These are phyloP conservation scores for Thermomucor indicae-seudaticae DNA, from an alignment of 371 early-diverging fungal species.

Conservation along the genomic window DNA sequence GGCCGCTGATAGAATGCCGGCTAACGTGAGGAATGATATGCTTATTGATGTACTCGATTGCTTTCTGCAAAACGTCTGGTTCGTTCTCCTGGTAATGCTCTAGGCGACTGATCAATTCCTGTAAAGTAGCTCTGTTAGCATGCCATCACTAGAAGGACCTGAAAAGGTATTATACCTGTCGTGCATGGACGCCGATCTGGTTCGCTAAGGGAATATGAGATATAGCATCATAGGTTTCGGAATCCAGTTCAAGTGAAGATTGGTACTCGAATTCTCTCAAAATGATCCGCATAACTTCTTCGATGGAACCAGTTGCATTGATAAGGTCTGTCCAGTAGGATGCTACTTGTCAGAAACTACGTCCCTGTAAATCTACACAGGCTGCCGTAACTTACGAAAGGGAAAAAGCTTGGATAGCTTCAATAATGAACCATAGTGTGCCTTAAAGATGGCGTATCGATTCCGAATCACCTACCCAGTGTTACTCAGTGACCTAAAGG, in stretches of 20 bases:
- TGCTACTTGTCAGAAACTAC: neutral
- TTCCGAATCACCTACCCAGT: constrained; percentile 50
- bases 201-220: constrained; percentile 63
- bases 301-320: constrained; percentile 61
- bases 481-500: neutral
- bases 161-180: constrained; percentile 25
- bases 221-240: constrained; percentile 62
- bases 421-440: constrained; percentile 59
- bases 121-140: constrained; percentile 1
- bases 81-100: constrained; percentile 61
- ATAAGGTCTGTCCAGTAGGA: constrained; percentile 44
- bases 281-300: constrained; percentile 61
- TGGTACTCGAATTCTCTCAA: constrained; percentile 67
- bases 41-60: constrained; percentile 53
- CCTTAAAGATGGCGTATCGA: constrained; percentile 62
- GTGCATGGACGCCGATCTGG: constrained; percentile 62
- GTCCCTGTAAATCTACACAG: neutral
- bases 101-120: constrained; percentile 58
- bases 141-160: too few relatives aligned
- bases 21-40: constrained; percentile 52
- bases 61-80: constrained; percentile 42
- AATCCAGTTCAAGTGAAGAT: constrained; percentile 57
- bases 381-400: constrained; percentile 48
- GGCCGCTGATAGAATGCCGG: constrained; percentile 63
- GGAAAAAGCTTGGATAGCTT: constrained; percentile 65